Percentiles rank a stretch among this genome's conserved stretches.
phyloP scores from a whole-genome alignment of 495 filamentous ascomycete genomes.

The Neurospora sp. region DNA sequence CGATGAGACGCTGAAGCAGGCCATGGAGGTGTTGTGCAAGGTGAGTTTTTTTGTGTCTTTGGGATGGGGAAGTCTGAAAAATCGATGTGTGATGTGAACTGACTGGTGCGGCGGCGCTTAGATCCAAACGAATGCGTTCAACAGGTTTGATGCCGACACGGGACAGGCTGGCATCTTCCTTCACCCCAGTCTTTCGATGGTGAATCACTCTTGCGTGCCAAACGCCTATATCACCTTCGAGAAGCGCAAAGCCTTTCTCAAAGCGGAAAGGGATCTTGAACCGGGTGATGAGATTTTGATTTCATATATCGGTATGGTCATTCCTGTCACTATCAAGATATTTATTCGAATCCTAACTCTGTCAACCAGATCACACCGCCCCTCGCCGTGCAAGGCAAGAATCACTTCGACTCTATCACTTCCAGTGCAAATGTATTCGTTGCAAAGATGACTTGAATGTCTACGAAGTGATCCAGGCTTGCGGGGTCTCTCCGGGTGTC shows the following conservation, averaged over 20 bases:
- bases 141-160: conserved; percentile 28
- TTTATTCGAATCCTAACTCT: background rate
- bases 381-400: conserved; percentile 23
- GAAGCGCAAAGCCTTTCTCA: conserved; percentile 30
- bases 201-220: conserved; percentile 45
- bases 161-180: conserved; percentile 31
- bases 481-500: background rate
- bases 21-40: conserved; percentile 32
- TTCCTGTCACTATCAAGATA: background rate
- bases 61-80: background rate
- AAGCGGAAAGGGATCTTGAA: conserved; percentile 28
- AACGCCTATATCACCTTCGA: conserved; percentile 40
- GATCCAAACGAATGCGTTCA: conserved; percentile 40
- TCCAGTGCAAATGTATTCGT: conserved; percentile 30
- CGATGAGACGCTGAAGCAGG: conserved; percentile 18
- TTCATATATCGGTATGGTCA: conserved; percentile 37
- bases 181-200: conserved; percentile 35
- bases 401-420: conserved; percentile 30
- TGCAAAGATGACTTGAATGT: conserved; percentile 33
- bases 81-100: background rate
- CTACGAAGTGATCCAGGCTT: conserved; percentile 24
- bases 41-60: conserved; percentile 11
- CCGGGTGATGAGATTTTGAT: conserved; percentile 40
- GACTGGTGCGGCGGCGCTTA: conserved; percentile 4
- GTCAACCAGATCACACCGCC: conserved; percentile 20